These are phyloP conservation scores for Kokia cookei DNA, from an alignment of 441 rosid genomes.

Conservation along the genomic window DNA sequence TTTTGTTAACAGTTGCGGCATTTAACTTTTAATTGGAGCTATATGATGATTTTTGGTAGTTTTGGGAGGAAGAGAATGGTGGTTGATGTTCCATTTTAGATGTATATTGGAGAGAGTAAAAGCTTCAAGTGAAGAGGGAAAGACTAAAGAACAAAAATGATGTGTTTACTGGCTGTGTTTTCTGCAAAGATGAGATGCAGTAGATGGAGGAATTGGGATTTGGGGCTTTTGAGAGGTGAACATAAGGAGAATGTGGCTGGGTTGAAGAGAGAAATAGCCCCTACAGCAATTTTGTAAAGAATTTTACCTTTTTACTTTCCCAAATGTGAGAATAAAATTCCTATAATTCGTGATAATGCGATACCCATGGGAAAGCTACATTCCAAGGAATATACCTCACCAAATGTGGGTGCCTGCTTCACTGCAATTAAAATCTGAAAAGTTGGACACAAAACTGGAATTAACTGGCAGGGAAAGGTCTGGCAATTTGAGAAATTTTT, in stretches of 20 bases:
- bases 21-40: not conserved
- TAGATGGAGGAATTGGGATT: not conserved
- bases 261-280: not conserved
- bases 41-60: not conserved
- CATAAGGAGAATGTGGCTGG: not conserved
- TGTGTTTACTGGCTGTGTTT: not conserved
- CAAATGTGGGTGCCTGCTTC: not conserved
- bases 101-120: not conserved
- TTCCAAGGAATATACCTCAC: not conserved
- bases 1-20: not conserved
- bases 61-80: not conserved
- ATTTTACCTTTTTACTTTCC: not conserved
- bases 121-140: not conserved
- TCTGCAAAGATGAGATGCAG: not conserved
- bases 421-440: not conserved
- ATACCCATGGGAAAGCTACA: not conserved
- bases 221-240: not conserved
- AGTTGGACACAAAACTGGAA: not conserved
- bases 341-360: not conserved
- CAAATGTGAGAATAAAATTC: not conserved
- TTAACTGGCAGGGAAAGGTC: not conserved
- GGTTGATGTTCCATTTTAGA: not conserved
- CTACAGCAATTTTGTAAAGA: not conserved
- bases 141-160: not conserved
- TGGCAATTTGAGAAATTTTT: not conserved